Percentiles rank a stretch among this genome's conserved stretches.
phyloP scores from a whole-genome alignment of 345 rosid species.

The Eucalyptus sideroxylon region DNA sequence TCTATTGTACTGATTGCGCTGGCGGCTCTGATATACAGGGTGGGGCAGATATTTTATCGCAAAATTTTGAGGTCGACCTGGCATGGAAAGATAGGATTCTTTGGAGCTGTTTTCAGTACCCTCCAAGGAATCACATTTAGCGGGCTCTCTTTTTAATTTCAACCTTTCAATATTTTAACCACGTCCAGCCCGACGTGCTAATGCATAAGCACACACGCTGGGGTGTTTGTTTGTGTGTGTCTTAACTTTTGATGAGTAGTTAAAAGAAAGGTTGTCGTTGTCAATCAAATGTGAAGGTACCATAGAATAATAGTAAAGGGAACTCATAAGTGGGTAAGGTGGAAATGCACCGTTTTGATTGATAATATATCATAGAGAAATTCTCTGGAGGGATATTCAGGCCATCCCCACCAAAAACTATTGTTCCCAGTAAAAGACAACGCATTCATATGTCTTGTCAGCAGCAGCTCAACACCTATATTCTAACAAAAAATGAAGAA shows the following conservation, averaged over 20 bases:
- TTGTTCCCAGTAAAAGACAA: neutral
- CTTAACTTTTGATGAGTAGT: neutral
- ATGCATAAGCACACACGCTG: neutral
- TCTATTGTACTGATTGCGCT: neutral
- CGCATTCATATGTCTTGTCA: neutral
- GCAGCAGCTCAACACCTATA: neutral
- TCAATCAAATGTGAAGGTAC: neutral
- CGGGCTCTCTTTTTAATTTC: neutral
- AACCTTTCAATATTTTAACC: neutral
- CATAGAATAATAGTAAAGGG: neutral
- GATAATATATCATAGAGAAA: neutral
- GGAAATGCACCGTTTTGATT: neutral
- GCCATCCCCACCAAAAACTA: neutral
- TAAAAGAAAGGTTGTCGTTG: neutral
- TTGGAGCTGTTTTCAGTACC: neutral
- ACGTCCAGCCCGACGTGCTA: neutral
- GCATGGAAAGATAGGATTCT: neutral
- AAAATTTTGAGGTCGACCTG: neutral
- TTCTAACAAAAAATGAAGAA: neutral
- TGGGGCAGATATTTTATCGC: neutral
- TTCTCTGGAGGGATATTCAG: neutral
- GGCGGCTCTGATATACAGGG: neutral
- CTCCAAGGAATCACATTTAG: neutral
- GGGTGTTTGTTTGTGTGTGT: neutral
- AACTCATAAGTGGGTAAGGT: neutral